These are phyloP conservation scores for Wickerhamomyces pijperi DNA, from an alignment of 805 yeast genomes.

Conservation along the genomic window DNA sequence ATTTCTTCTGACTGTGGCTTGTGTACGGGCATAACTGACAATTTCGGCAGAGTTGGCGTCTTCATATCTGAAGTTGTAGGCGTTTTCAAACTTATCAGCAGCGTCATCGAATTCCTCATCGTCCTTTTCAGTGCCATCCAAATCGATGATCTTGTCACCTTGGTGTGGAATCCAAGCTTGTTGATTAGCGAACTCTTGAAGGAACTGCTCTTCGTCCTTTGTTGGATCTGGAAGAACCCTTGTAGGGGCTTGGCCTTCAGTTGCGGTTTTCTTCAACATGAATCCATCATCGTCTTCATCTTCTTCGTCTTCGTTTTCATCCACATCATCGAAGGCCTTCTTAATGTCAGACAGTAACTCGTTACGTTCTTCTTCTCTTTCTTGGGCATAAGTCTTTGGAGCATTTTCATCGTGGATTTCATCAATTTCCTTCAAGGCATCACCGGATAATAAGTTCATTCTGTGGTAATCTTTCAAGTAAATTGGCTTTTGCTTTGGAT, in stretches of 20 bases:
- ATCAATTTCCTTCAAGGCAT: constrained; percentile 41
- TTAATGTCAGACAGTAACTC: constrained; percentile 72
- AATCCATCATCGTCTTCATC: constrained; percentile 37
- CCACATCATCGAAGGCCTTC: constrained; percentile 43
- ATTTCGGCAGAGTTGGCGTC: constrained; percentile 87
- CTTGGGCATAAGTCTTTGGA: constrained; percentile 61
- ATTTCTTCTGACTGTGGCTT: constrained; percentile 82
- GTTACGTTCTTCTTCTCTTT: constrained; percentile 64
- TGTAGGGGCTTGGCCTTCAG: neutral
- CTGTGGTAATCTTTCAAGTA: constrained; percentile 90
- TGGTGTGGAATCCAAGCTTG: constrained; percentile 86
- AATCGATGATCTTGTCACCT: constrained; percentile 43
- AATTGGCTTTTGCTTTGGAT: constrained; percentile 50
- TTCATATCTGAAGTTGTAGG: constrained; percentile 90
- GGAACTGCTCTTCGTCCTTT: constrained; percentile 53
- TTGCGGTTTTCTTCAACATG: constrained; percentile 31
- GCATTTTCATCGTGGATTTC: constrained; percentile 31
- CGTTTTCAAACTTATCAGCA: constrained; percentile 82
- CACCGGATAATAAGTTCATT: constrained; percentile 64
- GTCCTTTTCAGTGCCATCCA: constrained; percentile 31
- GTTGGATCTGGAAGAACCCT: constrained; percentile 53
- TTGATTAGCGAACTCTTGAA: constrained; percentile 57
- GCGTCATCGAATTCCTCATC: constrained; percentile 88
- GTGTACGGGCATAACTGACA: constrained; percentile 88
- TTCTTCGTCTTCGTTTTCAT: constrained; percentile 27